phyloP scores from a whole-genome alignment of 495 filamentous ascomycete genomes.

The Tuber calosporum region DNA sequence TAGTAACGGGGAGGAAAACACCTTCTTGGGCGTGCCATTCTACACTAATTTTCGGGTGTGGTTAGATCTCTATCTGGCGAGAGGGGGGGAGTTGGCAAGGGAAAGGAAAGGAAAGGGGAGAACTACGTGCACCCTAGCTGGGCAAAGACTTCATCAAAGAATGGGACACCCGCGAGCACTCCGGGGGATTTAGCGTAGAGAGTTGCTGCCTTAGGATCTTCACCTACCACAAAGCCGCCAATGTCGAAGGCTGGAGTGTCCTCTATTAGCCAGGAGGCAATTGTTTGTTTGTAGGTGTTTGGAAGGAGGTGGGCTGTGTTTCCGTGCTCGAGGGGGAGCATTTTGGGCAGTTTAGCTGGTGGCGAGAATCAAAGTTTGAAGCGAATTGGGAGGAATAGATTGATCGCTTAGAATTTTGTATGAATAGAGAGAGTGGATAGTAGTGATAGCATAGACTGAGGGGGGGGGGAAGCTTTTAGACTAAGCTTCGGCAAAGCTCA shows the following conservation, averaged over 20 bases:
- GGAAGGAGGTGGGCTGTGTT: constrained; percentile 75
- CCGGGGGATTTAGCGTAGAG: constrained; percentile 82
- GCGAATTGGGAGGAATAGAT: not conserved
- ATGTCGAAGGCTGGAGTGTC: constrained; percentile 96
- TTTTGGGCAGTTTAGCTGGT: not conserved
- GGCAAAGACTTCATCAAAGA: constrained; percentile 87
- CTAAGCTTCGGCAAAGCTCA: not conserved
- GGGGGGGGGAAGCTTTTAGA: not conserved
- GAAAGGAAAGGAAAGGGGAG: constrained; percentile 18
- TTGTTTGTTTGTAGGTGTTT: constrained; percentile 67
- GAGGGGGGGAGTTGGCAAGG: not conserved
- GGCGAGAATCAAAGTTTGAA: not conserved
- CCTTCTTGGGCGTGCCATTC: constrained; percentile 84
- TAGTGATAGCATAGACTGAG: not conserved
- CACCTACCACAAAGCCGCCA: constrained; percentile 91
- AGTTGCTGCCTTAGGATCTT: constrained; percentile 65
- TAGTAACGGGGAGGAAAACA: constrained; percentile 52
- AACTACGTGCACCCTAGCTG: constrained; percentile 67
- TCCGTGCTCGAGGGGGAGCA: constrained; percentile 51
- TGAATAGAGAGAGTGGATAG: not conserved
- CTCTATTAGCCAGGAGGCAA: constrained; percentile 82
- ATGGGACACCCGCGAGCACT: constrained; percentile 84
- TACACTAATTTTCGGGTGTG: constrained; percentile 45
- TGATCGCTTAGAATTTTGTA: not conserved
- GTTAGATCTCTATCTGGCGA: not conserved